Evolutionary conservation across 2,329 filamentous ascomycete genomes (phyloP).

Genomic region (Ceratocystis diversiconidia): DNA sequence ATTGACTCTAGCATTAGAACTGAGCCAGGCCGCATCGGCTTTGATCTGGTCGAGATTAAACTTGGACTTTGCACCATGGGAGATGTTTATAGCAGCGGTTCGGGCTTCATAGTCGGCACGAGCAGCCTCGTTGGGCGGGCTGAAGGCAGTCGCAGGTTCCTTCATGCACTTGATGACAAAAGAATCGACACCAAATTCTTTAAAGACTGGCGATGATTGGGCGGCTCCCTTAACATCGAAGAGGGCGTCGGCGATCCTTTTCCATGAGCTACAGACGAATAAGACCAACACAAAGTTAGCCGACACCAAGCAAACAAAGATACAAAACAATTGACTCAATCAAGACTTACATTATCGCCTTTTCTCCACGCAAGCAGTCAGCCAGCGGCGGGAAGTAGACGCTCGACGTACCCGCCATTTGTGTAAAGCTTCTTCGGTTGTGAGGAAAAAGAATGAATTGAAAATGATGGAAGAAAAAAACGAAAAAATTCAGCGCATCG

Average conservation of each 20-base stretch:
- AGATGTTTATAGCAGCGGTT: conserved; percentile 74
- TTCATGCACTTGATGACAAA: conserved; percentile 55
- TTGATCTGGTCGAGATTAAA: conserved; percentile 71
- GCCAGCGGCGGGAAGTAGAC: conserved; percentile 74
- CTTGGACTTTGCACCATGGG: conserved; percentile 49
- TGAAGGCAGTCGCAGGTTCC: conserved; percentile 54
- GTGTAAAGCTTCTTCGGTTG: background rate
- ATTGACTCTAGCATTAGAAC: conserved; percentile 61
- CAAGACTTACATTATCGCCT: conserved; percentile 59
- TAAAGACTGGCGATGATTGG: conserved; percentile 40
- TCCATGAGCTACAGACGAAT: conserved; percentile 41
- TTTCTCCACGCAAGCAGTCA: conserved; percentile 69
- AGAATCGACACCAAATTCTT: conserved; percentile 56
- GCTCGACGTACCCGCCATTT: conserved; percentile 58
- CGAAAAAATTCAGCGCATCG: conserved; percentile 6
- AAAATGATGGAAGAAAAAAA: background rate
- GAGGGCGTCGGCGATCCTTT: conserved; percentile 41
- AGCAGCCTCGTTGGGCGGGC: conserved; percentile 43
- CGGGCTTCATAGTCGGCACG: conserved; percentile 66
- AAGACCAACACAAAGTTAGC: background rate
- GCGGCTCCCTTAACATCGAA: conserved; percentile 43
- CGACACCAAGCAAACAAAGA: background rate
- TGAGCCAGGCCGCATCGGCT: conserved; percentile 73
- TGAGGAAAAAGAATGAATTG: background rate
- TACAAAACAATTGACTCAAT: background rate